Evolutionary conservation across 306 rosid genomes (phyloP).

Genomic region (Cicer pinnatifidum): DNA sequence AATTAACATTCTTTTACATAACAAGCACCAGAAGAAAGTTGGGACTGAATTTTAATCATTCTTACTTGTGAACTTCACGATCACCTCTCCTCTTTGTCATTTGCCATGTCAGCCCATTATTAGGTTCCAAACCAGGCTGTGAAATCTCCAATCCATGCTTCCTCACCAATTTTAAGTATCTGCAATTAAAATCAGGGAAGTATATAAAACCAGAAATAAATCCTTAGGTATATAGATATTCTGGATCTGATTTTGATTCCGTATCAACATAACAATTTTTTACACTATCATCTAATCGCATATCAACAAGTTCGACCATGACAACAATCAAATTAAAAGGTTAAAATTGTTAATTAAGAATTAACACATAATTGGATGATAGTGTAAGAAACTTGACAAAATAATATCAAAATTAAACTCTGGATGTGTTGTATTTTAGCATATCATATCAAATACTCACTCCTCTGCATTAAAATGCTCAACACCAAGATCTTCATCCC

Average conservation of each 20-base stretch:
- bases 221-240: constrained; percentile 14
- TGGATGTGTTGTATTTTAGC: not conserved
- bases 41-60: constrained; percentile 31
- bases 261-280: not conserved
- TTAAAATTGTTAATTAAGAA: not conserved
- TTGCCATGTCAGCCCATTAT: constrained; percentile 89
- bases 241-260: constrained; percentile 8
- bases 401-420: constrained; percentile 30
- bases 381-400: not conserved
- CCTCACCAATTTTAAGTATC: constrained; percentile 77
- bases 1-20: constrained; percentile 19
- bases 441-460: constrained; percentile 58
- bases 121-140: constrained; percentile 97
- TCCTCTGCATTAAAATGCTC: constrained; percentile 88
- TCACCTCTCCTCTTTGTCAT: constrained; percentile 97
- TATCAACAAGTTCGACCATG: constrained; percentile 13
- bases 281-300: constrained; percentile 30
- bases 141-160: constrained; percentile 97
- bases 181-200: constrained; percentile 44
- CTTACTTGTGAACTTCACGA: constrained; percentile 95
- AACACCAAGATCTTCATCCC: constrained; percentile 94
- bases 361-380: constrained; percentile 29
- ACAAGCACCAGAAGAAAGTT: constrained; percentile 26
- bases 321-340: constrained; percentile 17
- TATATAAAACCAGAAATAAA: constrained; percentile 30